Evolutionary conservation across 116 monocot genomes (phyloP).

Genomic region (Dioscorea cayenensis): DNA sequence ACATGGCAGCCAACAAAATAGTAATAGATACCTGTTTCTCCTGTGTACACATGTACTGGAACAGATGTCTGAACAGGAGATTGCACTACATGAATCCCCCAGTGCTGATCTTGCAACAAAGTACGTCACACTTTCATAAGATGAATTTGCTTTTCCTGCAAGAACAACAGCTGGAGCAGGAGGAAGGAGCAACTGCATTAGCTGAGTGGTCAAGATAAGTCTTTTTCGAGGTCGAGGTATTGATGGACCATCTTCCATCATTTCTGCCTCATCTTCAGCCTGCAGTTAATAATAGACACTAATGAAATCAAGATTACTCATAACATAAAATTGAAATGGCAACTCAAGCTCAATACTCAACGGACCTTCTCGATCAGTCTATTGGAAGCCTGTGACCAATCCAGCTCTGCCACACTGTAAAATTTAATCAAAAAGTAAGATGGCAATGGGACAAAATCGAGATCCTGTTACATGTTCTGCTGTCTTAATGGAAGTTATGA

Average conservation of each 20-base stretch:
- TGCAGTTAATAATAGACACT: slow-evolving; percentile 8
- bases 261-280: slow-evolving; percentile 39
- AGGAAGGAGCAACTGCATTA: slow-evolving; percentile 22
- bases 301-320: slow-evolving; percentile 13
- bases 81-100: slow-evolving; percentile 40
- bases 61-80: slow-evolving; percentile 18
- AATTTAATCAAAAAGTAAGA: not conserved
- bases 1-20: not conserved
- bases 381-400: slow-evolving; percentile 1
- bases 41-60: not conserved
- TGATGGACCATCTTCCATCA: slow-evolving; percentile 21
- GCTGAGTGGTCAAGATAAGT: slow-evolving; percentile 30
- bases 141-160: slow-evolving; percentile 22
- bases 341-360: not conserved
- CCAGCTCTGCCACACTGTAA: slow-evolving; percentile 4
- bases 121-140: slow-evolving; percentile 36
- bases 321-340: not conserved
- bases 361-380: slow-evolving; percentile 5
- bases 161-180: slow-evolving; percentile 32
- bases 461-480: not conserved
- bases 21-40: not conserved
- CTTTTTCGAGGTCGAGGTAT: slow-evolving; percentile 23
- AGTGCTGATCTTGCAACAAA: slow-evolving; percentile 27
- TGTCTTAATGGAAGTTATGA: not conserved
- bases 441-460: not conserved